Conservation (phyloP, 495 filamentous ascomycete species). For the Lasiosphaeria miniovina region DNA sequence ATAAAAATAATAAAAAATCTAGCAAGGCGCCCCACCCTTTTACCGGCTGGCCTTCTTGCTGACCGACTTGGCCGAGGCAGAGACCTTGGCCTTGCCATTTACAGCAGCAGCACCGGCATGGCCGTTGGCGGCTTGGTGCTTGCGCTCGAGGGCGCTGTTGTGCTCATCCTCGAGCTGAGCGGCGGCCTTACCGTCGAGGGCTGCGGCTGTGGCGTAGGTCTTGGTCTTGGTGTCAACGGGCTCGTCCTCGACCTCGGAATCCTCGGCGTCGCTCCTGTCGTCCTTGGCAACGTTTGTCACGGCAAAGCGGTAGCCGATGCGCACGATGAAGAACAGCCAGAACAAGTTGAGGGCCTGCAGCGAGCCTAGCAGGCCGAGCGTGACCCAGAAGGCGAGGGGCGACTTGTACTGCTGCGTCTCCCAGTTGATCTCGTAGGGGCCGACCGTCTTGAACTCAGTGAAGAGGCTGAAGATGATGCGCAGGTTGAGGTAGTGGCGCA, state of each 20-base stretch:
- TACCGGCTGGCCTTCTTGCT: background rate
- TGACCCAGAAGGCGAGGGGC: constrained; percentile 70
- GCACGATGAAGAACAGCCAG: constrained; percentile 80
- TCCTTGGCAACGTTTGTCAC: constrained; percentile 48
- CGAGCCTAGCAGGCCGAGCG: constrained; percentile 63
- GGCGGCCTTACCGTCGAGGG: background rate
- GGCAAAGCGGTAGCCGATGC: constrained; percentile 61
- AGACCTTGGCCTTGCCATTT: background rate
- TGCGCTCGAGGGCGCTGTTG: background rate
- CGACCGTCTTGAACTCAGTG: constrained; percentile 84
- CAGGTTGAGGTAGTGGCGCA: constrained; percentile 88
- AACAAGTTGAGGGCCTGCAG: constrained; percentile 82
- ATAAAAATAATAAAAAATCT: too few relatives aligned
- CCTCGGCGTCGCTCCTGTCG: constrained; percentile 53
- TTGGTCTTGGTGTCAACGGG: background rate
- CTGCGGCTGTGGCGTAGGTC: too few relatives aligned
- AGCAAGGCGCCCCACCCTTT: background rate
- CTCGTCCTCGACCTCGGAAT: constrained; percentile 38
- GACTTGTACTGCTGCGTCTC: constrained; percentile 82
- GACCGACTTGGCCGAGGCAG: background rate
- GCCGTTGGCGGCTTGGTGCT: background rate
- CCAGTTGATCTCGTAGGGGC: constrained; percentile 86
- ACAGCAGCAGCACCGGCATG: background rate
- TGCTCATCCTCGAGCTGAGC: background rate
- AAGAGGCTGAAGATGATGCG: constrained; percentile 80